Conservation (phyloP, 148 eudicot genomes). For the Heliosperma pusillum region DNA sequence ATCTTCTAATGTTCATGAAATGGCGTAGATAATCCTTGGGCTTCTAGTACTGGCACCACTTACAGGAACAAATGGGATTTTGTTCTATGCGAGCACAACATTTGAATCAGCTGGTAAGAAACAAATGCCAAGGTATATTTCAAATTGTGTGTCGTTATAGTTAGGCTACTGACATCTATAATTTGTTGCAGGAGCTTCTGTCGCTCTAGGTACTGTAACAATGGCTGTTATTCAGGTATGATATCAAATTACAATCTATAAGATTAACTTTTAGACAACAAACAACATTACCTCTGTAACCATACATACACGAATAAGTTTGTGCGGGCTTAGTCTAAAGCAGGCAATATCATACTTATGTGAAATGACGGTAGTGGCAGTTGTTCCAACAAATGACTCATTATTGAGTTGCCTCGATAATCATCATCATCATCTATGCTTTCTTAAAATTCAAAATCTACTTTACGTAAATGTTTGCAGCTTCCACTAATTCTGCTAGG, state of each 20-base stretch:
- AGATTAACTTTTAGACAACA: no score
- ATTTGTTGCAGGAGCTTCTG: slow-evolving; percentile 43
- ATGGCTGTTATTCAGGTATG: slow-evolving; percentile 66
- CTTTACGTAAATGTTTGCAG: slow-evolving; percentile 28
- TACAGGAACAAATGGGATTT: slow-evolving; percentile 52
- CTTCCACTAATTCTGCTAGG: slow-evolving; percentile 35
- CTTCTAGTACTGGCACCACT: slow-evolving; percentile 42
- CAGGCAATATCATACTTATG: no score
- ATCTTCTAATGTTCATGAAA: background rate
- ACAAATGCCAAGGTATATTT: background rate
- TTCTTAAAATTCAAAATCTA: background rate
- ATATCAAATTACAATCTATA: no score
- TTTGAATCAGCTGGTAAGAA: slow-evolving; percentile 58
- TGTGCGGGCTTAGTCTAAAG: no score
- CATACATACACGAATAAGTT: no score
- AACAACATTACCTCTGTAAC: no score
- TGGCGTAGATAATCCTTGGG: slow-evolving; percentile 49
- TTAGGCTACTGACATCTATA: background rate
- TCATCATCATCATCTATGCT: background rate
- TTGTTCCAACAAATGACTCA: no score
- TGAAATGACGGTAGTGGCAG: no score
- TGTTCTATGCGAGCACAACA: slow-evolving; percentile 47
- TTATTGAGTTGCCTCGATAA: background rate
- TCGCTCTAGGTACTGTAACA: slow-evolving; percentile 39
- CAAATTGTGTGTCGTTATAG: background rate